phyloP scores from a whole-genome alignment of 345 rosid genomes.

The Eucalyptus shirleyi region DNA sequence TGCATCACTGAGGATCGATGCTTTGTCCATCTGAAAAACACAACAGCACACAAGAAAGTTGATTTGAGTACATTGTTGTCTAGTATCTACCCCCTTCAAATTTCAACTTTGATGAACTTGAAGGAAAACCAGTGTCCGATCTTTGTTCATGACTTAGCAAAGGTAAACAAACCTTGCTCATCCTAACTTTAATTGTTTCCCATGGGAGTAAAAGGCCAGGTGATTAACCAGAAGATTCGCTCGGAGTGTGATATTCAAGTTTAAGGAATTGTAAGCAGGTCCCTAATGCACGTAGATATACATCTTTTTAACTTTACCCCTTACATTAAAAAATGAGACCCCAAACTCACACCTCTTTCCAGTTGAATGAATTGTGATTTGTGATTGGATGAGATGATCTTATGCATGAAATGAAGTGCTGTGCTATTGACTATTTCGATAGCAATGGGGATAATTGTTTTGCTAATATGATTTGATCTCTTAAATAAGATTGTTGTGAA shows the following conservation, averaged over 20 bases:
- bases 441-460: background rate
- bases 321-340: background rate
- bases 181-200: background rate
- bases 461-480: background rate
- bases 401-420: background rate
- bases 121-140: background rate
- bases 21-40: slow-evolving; percentile 43
- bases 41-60: background rate
- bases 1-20: slow-evolving; percentile 59
- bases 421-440: background rate
- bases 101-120: background rate
- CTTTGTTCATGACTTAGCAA: background rate
- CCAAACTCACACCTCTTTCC: background rate
- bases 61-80: background rate
- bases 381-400: background rate
- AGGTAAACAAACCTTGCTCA: background rate
- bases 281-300: background rate
- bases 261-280: background rate
- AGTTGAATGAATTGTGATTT: background rate
- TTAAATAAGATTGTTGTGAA: background rate
- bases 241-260: background rate
- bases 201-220: background rate
- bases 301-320: background rate
- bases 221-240: background rate
- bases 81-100: background rate